These are phyloP conservation scores for Rheum nobile DNA, from an alignment of 148 eudicot genomes.

Conservation along the genomic window DNA sequence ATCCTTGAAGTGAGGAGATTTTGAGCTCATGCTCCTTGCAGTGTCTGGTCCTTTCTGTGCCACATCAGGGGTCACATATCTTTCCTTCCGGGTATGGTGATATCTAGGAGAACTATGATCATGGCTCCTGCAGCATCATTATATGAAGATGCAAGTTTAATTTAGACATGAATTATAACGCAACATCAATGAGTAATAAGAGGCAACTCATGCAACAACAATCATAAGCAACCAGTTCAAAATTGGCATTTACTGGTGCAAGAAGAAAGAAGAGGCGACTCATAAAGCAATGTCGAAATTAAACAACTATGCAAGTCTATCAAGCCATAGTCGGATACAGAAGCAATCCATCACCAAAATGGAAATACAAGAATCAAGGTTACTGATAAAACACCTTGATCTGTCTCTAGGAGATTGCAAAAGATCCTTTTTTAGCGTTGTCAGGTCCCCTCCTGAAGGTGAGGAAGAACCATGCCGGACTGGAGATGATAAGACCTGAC, in stretches of 20 bases:
- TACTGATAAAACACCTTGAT: conserved; percentile 1
- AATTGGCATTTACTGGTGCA: not conserved
- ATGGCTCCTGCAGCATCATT: conserved; percentile 23
- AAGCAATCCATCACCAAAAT: not conserved
- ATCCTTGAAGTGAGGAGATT: conserved; percentile 16
- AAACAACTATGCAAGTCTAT: not conserved
- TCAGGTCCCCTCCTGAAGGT: conserved; percentile 25
- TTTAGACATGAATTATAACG: not conserved
- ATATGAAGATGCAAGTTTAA: not conserved
- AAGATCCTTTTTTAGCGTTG: not conserved
- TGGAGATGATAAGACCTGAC: not conserved
- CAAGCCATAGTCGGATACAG: not conserved
- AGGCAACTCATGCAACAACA: not conserved
- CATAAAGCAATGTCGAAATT: not conserved
- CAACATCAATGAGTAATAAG: not conserved
- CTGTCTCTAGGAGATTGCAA: not conserved
- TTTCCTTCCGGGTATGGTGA: conserved; percentile 22
- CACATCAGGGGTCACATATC: conserved; percentile 23
- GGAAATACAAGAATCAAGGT: not conserved
- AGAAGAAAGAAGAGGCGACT: not conserved
- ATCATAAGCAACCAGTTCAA: not conserved
- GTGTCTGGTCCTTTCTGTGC: conserved; percentile 17
- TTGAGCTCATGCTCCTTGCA: not conserved
- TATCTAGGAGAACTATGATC: conserved; percentile 26
- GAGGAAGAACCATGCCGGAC: conserved; percentile 14